Conservation (phyloP, 768 basidiomycete species). For the Lactarius deliciosus region DNA sequence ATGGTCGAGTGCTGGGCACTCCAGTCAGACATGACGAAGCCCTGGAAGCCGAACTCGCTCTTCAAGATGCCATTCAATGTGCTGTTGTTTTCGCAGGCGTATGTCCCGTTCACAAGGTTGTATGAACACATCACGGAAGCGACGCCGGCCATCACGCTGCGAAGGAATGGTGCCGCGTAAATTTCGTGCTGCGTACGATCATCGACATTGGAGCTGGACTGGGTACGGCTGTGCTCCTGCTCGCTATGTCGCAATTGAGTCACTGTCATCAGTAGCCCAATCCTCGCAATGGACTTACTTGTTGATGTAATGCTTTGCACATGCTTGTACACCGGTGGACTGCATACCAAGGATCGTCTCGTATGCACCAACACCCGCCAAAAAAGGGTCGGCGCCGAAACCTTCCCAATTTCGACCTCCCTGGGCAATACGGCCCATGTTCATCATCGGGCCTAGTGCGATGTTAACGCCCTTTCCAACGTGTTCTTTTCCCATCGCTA, state of each 20-base stretch:
- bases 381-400: conserved; percentile 89
- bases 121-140: conserved; percentile 76
- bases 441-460: conserved; percentile 81
- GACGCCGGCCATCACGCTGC: conserved; percentile 72
- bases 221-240: conserved; percentile 62
- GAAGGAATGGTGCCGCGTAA: conserved; percentile 68
- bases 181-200: conserved; percentile 79
- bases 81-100: conserved; percentile 73
- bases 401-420: conserved; percentile 95
- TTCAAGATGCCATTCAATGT: conserved; percentile 75
- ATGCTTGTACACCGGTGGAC: conserved; percentile 75
- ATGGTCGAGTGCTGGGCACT: conserved; percentile 61
- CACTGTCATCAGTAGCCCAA: background rate
- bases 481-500: conserved; percentile 81
- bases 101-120: conserved; percentile 68
- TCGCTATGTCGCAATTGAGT: conserved; percentile 43
- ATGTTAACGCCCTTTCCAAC: conserved; percentile 81
- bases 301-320: conserved; percentile 80
- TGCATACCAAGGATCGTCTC: conserved; percentile 87
- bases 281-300: conserved; percentile 44
- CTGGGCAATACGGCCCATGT: conserved; percentile 73
- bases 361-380: conserved; percentile 73
- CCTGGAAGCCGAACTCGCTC: conserved; percentile 74
- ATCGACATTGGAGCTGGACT: conserved; percentile 65
- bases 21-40: conserved; percentile 80